A percentile compares a stretch with the other conserved stretches of the same genome.
phyloP scores from a whole-genome alignment of 2,329 filamentous ascomycete genomes.

The Diaporthe sp. region DNA sequence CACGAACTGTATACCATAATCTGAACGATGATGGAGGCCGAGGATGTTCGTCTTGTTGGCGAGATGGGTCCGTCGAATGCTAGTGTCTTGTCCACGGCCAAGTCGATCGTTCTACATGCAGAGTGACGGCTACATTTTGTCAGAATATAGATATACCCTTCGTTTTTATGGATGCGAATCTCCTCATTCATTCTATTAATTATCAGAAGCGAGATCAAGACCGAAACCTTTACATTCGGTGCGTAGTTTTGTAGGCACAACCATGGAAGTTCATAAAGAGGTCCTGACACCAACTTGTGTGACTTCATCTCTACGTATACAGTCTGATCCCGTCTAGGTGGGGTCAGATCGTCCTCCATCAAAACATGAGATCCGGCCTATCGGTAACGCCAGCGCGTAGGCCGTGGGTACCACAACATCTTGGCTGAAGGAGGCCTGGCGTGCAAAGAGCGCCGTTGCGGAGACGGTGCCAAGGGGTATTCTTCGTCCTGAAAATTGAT shows the following conservation, averaged over 20 bases:
- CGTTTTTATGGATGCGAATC: too few relatives aligned
- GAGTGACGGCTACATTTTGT: background rate
- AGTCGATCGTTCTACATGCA: background rate
- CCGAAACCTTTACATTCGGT: background rate
- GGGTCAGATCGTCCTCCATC: background rate
- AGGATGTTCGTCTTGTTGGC: background rate
- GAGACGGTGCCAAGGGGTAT: too few relatives aligned
- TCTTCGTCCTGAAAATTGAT: too few relatives aligned
- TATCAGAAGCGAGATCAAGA: background rate
- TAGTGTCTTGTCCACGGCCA: background rate
- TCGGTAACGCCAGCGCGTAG: background rate
- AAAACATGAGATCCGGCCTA: background rate
- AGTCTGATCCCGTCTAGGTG: background rate
- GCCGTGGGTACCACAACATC: background rate
- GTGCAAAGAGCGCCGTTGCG: background rate
- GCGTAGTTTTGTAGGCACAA: background rate
- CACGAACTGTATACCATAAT: background rate
- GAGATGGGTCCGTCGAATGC: background rate
- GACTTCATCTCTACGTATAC: background rate
- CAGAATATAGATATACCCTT: background rate
- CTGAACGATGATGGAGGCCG: background rate
- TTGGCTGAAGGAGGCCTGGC: background rate
- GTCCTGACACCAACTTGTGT: background rate
- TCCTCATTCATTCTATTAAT: too few relatives aligned
- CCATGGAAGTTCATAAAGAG: background rate